Percentiles rank a stretch among this genome's conserved stretches.
Evolutionary conservation across 1,284 basidiomycete species (phyloP).

Genomic region (Cronartium quercuum): DNA sequence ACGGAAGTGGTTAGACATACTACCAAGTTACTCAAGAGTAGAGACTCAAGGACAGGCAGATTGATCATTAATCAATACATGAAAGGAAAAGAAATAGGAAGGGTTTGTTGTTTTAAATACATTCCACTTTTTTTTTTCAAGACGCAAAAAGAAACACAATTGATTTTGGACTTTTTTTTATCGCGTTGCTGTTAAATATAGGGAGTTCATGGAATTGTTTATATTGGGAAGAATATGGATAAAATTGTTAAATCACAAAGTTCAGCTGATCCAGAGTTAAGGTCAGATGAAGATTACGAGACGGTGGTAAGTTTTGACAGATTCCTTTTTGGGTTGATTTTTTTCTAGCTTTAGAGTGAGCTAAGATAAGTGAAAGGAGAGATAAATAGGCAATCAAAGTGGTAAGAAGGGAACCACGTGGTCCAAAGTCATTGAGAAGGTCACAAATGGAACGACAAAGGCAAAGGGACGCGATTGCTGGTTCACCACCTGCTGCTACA

Average conservation of each 20-base stretch:
- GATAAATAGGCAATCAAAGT: slow-evolving; percentile 33
- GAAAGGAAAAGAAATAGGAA: slow-evolving; percentile 38
- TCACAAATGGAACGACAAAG: slow-evolving; percentile 32
- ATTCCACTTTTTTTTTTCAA: not conserved
- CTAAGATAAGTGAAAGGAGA: not conserved
- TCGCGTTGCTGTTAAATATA: not conserved
- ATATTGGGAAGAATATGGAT: slow-evolving; percentile 39
- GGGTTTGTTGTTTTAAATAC: slow-evolving; percentile 1
- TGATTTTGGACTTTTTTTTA: too few relatives aligned
- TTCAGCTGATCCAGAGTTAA: not conserved
- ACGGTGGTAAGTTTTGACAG: slow-evolving; percentile 30
- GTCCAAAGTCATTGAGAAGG: slow-evolving; percentile 31
- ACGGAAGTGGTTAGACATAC: slow-evolving; percentile 34
- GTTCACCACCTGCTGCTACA: not conserved
- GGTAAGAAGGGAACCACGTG: slow-evolving; percentile 34
- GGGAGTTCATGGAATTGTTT: slow-evolving; percentile 39
- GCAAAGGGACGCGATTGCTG: not conserved
- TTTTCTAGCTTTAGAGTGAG: not conserved
- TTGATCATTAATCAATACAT: slow-evolving; percentile 39
- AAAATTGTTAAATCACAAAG: slow-evolving; percentile 21
- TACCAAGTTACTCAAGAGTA: slow-evolving; percentile 34
- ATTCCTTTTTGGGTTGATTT: not conserved
- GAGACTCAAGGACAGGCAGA: slow-evolving; percentile 33
- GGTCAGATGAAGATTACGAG: slow-evolving; percentile 36
- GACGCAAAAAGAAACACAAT: too few relatives aligned